Evolutionary conservation across 495 filamentous ascomycete genomes (phyloP).

Genomic region (Penicillium turbatum): DNA sequence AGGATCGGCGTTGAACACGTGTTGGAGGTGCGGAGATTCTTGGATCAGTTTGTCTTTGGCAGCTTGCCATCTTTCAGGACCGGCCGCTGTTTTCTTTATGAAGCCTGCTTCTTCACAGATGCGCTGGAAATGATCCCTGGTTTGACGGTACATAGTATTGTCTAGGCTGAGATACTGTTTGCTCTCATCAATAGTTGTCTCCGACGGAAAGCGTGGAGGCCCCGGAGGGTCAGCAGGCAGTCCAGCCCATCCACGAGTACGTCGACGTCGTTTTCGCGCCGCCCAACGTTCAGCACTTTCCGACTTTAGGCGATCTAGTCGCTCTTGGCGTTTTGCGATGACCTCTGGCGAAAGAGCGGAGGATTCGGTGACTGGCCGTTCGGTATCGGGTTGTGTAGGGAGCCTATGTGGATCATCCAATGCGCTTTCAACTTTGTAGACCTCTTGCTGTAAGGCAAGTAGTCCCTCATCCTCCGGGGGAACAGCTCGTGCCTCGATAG

Average conservation of each 20-base stretch:
- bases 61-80: constrained; percentile 67
- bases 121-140: constrained; percentile 62
- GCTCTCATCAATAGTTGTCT: constrained; percentile 76
- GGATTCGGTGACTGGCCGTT: constrained; percentile 20
- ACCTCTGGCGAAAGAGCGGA: constrained; percentile 49
- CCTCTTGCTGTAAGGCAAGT: constrained; percentile 40
- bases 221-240: constrained; percentile 69
- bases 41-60: constrained; percentile 65
- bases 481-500: constrained; percentile 16
- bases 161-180: constrained; percentile 65
- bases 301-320: constrained; percentile 52
- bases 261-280: constrained; percentile 64
- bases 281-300: constrained; percentile 63
- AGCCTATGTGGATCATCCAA: constrained; percentile 26
- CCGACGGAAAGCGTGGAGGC: constrained; percentile 74
- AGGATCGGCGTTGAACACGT: constrained; percentile 55
- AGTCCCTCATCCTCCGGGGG: constrained; percentile 39
- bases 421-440: constrained; percentile 32
- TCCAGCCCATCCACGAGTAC: constrained; percentile 66
- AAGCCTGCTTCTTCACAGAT: constrained; percentile 64
- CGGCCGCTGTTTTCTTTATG: constrained; percentile 69
- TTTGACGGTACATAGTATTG: constrained; percentile 54
- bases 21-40: constrained; percentile 60
- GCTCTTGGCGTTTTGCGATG: constrained; percentile 51
- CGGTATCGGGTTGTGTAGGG: constrained; percentile 15